Base-by-base conservation (phyloP, 495 filamentous ascomycete species). In the Hyaloscypha bicolor region DNA sequence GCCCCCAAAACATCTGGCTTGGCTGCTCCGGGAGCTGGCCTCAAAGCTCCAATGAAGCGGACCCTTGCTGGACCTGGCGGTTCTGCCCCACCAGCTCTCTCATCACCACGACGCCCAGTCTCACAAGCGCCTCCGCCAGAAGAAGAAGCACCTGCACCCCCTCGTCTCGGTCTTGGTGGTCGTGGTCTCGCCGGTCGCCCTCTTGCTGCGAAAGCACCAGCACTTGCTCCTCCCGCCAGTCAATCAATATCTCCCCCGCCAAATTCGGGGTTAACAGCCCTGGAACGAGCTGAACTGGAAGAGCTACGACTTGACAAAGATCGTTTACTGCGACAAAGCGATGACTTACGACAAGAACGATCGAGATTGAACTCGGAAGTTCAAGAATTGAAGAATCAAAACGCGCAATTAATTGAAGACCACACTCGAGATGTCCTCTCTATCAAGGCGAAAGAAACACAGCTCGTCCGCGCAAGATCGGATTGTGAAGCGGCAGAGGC, bases 361-460 rank as follows among this genome's bases (percentile, higher is more conserved):
- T 83, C 87, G 21, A 91, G 86, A 67, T 81, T 94, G 11, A 84
- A 83, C 52, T 93, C 90, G 0, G 90, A 94, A 68, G 86, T 97
- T 56, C 88, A 91, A 61, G 94, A 97, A 74, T 82, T 97, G 2
- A 93, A 94, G 76, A 93, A 96, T 69, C 91, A 97, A 73, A 98
- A 99, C 71, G 95, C 96, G 19, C 90, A 97, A 69, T 83, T 98
- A 19, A 98, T 98, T 60, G 96, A 99, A 79, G 95, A 98, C 71
- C 94, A 97, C 73, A 99, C 96, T 2, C 82, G 94, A 60, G 95
- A 98, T 74, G 92, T 97, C 11, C 84, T 99, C 25, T 92, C 92
- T 70, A 94, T 98, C 77, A 97, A 97, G 70, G 96, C 96, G 39
- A 99, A 99, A 76, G 96, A 98, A 76, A 97, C 96, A 6, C 96